Conservation (phyloP, 2,329 filamentous ascomycete genomes). For the Bipolaris victoriae region DNA sequence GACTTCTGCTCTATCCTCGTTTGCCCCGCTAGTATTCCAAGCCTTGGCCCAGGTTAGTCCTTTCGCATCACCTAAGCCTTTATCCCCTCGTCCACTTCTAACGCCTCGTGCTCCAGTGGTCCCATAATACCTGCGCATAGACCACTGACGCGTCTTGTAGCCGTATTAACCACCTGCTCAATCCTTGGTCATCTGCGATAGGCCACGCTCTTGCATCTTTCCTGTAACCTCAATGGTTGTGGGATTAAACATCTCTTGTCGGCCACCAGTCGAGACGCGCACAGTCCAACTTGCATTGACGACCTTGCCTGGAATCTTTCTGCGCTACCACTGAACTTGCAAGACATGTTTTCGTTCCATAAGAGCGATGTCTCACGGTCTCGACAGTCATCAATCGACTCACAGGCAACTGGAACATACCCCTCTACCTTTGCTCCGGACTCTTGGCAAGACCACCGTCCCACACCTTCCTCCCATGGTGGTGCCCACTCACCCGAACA, state of each 20-base stretch:
- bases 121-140: slow-evolving; percentile 17
- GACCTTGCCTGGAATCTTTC: slow-evolving; percentile 14
- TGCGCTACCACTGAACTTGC: slow-evolving; percentile 15
- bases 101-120: slow-evolving; percentile 23
- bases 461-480: slow-evolving; percentile 32
- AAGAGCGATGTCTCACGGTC: slow-evolving; percentile 42
- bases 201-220: slow-evolving; percentile 31
- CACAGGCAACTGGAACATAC: slow-evolving; percentile 29
- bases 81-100: slow-evolving; percentile 14
- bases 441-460: slow-evolving; percentile 33
- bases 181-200: slow-evolving; percentile 29
- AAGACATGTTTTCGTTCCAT: slow-evolving; percentile 47
- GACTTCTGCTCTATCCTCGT: slow-evolving; percentile 24
- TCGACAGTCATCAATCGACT: slow-evolving; percentile 45
- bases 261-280: slow-evolving; percentile 38
- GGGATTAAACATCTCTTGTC: slow-evolving; percentile 23
- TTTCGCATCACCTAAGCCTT: slow-evolving; percentile 16
- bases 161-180: slow-evolving; percentile 25
- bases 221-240: slow-evolving; percentile 37
- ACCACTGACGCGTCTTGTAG: slow-evolving; percentile 10
- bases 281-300: slow-evolving; percentile 31
- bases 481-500: slow-evolving; percentile 43
- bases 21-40: slow-evolving; percentile 9
- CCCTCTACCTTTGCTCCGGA: slow-evolving; percentile 32
- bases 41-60: slow-evolving; percentile 13